Percentiles rank a stretch among this genome's conserved stretches.
These are phyloP conservation scores for Diutina neorugosa DNA, from an alignment of 1,139 yeast species.

Conservation along the genomic window DNA sequence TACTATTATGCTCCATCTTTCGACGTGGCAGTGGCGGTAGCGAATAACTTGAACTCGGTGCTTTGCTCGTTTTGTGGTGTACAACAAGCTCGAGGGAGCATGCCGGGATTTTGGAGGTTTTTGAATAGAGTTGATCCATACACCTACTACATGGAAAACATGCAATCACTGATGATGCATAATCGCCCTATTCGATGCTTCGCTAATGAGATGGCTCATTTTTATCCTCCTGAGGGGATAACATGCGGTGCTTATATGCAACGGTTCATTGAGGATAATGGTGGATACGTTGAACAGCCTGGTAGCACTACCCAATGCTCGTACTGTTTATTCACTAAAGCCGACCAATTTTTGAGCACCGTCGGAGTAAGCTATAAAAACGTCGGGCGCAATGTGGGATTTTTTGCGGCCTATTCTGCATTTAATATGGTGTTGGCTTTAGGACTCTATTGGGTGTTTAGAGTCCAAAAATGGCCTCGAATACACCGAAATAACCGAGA, in stretches of 20 bases:
- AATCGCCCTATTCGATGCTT: constrained; percentile 19
- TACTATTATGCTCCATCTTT: constrained; percentile 52
- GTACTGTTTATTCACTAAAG: not conserved
- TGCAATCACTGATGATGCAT: constrained; percentile 41
- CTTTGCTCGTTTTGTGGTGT: not conserved
- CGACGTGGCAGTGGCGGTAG: constrained; percentile 47
- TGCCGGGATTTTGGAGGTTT: constrained; percentile 2
- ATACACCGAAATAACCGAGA: not conserved
- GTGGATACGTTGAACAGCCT: not conserved
- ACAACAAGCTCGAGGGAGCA: not conserved
- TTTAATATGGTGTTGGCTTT: constrained; percentile 28
- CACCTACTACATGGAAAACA: constrained; percentile 35
- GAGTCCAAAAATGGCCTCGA: not conserved
- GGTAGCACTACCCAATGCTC: not conserved
- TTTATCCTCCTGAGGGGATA: constrained; percentile 12
- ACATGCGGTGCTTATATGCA: constrained; percentile 47
- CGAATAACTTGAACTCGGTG: constrained; percentile 20
- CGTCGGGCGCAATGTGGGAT: constrained; percentile 59
- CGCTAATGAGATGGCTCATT: constrained; percentile 6
- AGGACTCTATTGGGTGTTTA: not conserved
- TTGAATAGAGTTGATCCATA: not conserved
- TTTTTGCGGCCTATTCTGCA: constrained; percentile 39
- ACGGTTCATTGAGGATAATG: constrained; percentile 9
- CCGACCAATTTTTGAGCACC: not conserved
- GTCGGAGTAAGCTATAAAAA: constrained; percentile 10